Evolutionary conservation across 148 eudicot genomes (phyloP).

Genomic region (Chenopodium album): DNA sequence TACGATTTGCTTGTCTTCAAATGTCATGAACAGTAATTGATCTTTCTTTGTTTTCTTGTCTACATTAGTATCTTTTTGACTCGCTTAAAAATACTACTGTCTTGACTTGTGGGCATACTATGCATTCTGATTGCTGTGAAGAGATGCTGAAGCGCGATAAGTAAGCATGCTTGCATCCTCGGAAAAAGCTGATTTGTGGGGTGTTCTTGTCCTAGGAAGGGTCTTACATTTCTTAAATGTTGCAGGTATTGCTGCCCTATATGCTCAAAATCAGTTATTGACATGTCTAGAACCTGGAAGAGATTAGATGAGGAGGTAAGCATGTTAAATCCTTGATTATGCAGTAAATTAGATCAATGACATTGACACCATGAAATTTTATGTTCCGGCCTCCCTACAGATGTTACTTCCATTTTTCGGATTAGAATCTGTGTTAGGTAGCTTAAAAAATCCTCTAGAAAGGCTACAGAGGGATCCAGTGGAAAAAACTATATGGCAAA

Average conservation of each 20-base stretch:
- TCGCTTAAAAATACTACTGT: constrained; percentile 82
- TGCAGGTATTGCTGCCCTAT: constrained; percentile 88
- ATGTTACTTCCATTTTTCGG: neutral
- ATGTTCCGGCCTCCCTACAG: neutral
- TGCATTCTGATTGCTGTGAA: constrained; percentile 80
- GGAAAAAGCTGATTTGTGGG: neutral
- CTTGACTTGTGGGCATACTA: constrained; percentile 95
- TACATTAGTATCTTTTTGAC: constrained; percentile 82
- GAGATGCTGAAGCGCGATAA: constrained; percentile 92
- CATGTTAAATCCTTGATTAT: neutral
- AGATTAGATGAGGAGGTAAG: constrained; percentile 85
- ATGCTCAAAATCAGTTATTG: constrained; percentile 77
- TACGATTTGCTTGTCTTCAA: neutral
- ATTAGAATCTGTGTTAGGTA: neutral
- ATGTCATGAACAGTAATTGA: neutral
- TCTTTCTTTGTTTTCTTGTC: constrained; percentile 10
- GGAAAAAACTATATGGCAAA: neutral
- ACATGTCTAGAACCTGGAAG: constrained; percentile 85
- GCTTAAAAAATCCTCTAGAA: too few species aligned
- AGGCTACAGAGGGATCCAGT: neutral
- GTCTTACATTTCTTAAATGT: neutral
- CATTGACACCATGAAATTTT: neutral
- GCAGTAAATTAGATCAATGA: neutral
- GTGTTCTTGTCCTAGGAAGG: constrained; percentile 6
- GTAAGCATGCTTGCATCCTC: constrained; percentile 42